Evolutionary conservation across 2,329 filamentous ascomycete species (phyloP).

Genomic region (Tricladium varicosporioides): DNA sequence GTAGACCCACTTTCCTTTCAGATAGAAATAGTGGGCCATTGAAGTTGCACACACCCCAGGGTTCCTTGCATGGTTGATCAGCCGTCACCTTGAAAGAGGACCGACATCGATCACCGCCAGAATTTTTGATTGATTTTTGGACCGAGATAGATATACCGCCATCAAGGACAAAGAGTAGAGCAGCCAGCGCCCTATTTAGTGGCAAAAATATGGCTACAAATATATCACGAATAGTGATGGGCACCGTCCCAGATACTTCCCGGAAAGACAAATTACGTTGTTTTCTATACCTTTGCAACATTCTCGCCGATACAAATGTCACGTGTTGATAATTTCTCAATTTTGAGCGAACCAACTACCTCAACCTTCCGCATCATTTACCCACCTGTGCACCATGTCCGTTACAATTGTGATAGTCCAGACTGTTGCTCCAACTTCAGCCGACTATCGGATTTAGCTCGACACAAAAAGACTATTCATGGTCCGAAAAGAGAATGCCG

Average conservation of each 20-base stretch:
- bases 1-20: neutral
- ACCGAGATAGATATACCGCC: neutral
- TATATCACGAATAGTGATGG: neutral
- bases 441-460: neutral
- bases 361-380: neutral
- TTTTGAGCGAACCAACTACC: neutral
- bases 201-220: neutral
- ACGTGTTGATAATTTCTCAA: neutral
- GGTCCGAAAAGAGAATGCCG: neutral
- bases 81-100: neutral
- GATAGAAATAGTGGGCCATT: too few relatives aligned
- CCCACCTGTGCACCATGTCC: neutral
- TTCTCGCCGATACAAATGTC: neutral
- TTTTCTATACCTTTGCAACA: too few relatives aligned
- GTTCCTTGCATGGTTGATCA: neutral
- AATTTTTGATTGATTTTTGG: neutral
- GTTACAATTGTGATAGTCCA: neutral
- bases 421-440: neutral
- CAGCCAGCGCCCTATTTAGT: neutral
- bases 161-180: neutral
- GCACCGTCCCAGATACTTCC: too few relatives aligned
- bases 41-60: neutral
- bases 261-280: too few relatives aligned
- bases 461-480: neutral
- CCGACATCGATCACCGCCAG: neutral